Base-by-base conservation (phyloP, 23 red algal species). In the Cyanidioschyzon merolae region DNA sequence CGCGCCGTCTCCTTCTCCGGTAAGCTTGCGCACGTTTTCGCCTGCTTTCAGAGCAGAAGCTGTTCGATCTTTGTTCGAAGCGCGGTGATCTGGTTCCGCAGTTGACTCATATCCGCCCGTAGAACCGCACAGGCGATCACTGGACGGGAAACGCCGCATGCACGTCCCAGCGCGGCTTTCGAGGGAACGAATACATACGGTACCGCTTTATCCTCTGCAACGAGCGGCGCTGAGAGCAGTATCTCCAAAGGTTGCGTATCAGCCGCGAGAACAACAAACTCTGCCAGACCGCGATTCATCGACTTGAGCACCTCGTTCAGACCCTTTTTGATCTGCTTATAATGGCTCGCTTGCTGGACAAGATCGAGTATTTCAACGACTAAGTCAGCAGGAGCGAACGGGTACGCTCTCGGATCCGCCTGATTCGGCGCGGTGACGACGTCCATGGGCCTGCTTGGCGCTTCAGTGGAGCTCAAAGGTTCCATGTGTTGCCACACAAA, bases 141-240 rank as follows among this genome's bases (percentile, higher is more conserved):
- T 29, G 87, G 50, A 1, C 93, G 84, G 2, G 88, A 84, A 0
- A 97, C 93, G 0, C 93, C 93, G 68, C 93, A 97, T 21, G 93
- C 93, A 0, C 93, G 80, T 32, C 93, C 93, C 3, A 97, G 86
- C 29, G 80, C 82, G 2, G 83, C 77, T 74, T 97, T 97, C 17
- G 88, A 90, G 25, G 93, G 83, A 18, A 97, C 93, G 77, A 91
- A 97, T 1, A 97, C 93, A 57, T 97, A 97, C 2, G 93, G 93
- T n/a, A 90, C 87, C 76, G 90, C 90, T 76, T 97, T 97, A 76
- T 97, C 93, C 83, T 97, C 93, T 74, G 87, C 90, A 2, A 97
- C 80, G 40, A 97, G 67, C n/a, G 93, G 93, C 17, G 90, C 79
- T 40, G 90, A 87, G 37, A 97, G 77, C 1, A 97, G 76, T 38